Conservation (phyloP, 2,329 filamentous ascomycete species). For the Claviceps pazoutovae region DNA sequence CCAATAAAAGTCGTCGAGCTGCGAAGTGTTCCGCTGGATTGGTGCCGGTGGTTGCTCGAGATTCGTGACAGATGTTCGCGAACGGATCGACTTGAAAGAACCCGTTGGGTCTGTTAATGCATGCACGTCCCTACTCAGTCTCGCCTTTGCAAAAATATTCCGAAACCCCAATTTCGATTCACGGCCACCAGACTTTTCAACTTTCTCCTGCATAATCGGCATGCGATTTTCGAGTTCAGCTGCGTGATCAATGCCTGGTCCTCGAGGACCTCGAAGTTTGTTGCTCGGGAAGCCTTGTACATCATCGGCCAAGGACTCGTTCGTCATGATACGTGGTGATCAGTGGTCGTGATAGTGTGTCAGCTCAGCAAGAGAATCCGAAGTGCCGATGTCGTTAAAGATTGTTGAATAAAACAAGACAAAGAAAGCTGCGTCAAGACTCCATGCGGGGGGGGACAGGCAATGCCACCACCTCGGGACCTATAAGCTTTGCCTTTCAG, state of each 20-base stretch:
- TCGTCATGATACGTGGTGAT: conserved; percentile 2
- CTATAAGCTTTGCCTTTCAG: neutral
- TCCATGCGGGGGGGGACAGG: neutral
- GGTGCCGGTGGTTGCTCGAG: conserved; percentile 29
- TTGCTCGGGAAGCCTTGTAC: conserved; percentile 1
- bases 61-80: conserved; percentile 24
- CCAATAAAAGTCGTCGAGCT: conserved; percentile 19
- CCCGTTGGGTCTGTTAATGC: conserved; percentile 16
- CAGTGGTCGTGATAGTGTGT: neutral
- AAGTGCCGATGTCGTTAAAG: neutral
- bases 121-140: conserved; percentile 21
- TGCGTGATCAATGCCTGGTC: conserved; percentile 1
- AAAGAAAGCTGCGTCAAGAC: neutral
- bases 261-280: conserved; percentile 18
- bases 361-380: neutral
- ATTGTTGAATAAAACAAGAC: neutral
- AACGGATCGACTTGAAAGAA: conserved; percentile 20
- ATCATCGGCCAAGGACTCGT: conserved; percentile 1
- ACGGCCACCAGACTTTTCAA: conserved; percentile 22
- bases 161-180: conserved; percentile 39
- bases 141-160: conserved; percentile 36
- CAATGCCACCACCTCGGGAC: neutral
- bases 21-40: conserved; percentile 8
- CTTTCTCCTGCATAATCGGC: conserved; percentile 26
- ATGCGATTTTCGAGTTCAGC: conserved; percentile 5